These are phyloP conservation scores for Citrullus mucosospermus DNA, from an alignment of 306 rosid genomes.

Conservation along the genomic window DNA sequence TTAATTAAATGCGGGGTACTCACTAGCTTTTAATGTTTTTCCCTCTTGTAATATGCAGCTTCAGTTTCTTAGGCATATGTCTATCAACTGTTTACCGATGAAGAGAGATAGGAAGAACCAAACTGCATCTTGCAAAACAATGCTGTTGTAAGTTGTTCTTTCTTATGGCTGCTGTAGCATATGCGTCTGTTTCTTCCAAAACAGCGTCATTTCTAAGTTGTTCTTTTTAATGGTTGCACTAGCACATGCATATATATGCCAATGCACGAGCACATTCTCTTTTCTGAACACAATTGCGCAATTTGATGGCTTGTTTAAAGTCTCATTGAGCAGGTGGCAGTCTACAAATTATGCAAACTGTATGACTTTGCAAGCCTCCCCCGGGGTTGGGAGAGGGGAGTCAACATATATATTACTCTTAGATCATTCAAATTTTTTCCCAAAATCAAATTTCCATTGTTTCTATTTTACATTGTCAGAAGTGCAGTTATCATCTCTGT, in stretches of 20 bases:
- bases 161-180: background rate
- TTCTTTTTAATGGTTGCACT: background rate
- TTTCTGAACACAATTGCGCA: background rate
- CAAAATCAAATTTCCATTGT: too few relatives aligned
- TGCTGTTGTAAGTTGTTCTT: conserved; percentile 11
- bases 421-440: too few relatives aligned
- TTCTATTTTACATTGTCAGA: too few relatives aligned
- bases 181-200: conserved; percentile 2
- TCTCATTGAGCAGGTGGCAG: background rate
- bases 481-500: too few relatives aligned
- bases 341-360: background rate
- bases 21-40: background rate
- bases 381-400: background rate
- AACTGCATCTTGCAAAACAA: conserved; percentile 10
- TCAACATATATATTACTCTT: background rate
- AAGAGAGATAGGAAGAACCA: conserved; percentile 16
- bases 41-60: conserved; percentile 22
- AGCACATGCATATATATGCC: background rate
- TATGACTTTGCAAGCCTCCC: background rate
- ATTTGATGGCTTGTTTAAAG: background rate
- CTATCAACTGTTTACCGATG: conserved; percentile 26
- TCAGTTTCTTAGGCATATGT: conserved; percentile 36
- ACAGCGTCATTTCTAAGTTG: conserved; percentile 2
- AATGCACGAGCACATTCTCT: background rate
- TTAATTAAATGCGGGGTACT: background rate